Conservation (phyloP, 1,284 basidiomycete species). For the Austropuccinia psidii region DNA sequence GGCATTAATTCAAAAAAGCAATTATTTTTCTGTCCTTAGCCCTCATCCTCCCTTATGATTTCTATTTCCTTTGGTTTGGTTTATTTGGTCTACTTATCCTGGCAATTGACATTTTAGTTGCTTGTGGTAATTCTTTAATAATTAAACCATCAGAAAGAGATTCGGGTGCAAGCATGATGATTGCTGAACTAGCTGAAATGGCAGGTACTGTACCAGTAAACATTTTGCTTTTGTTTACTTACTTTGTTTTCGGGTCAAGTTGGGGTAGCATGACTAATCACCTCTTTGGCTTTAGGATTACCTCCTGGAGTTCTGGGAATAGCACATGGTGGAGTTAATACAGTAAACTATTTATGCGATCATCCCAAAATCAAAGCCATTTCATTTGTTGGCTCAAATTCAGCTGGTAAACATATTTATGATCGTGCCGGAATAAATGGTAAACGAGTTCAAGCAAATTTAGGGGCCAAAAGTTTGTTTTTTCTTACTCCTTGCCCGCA, state of each 20-base stretch:
- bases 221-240: constrained; percentile 57
- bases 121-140: constrained; percentile 89
- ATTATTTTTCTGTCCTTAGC: constrained; percentile 38
- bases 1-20: constrained; percentile 43
- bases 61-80: not conserved
- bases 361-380: constrained; percentile 85
- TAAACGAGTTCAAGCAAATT: constrained; percentile 89
- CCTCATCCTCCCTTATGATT: constrained; percentile 43
- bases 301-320: constrained; percentile 49
- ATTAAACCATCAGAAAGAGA: constrained; percentile 95
- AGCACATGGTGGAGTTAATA: constrained; percentile 79
- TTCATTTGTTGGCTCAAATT: constrained; percentile 94
- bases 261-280: too few species aligned
- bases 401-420: constrained; percentile 88
- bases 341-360: constrained; percentile 91
- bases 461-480: constrained; percentile 73
- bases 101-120: constrained; percentile 54
- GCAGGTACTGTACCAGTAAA: constrained; percentile 54
- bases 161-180: constrained; percentile 94
- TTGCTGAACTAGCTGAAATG: constrained; percentile 81
- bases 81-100: constrained; percentile 39
- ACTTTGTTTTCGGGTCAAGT: not conserved
- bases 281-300: constrained; percentile 39
- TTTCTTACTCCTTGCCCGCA: not conserved
- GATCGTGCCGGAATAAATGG: constrained; percentile 76